phyloP scores from a whole-genome alignment of 139 green algal species.

The Chlorella sp. region DNA sequence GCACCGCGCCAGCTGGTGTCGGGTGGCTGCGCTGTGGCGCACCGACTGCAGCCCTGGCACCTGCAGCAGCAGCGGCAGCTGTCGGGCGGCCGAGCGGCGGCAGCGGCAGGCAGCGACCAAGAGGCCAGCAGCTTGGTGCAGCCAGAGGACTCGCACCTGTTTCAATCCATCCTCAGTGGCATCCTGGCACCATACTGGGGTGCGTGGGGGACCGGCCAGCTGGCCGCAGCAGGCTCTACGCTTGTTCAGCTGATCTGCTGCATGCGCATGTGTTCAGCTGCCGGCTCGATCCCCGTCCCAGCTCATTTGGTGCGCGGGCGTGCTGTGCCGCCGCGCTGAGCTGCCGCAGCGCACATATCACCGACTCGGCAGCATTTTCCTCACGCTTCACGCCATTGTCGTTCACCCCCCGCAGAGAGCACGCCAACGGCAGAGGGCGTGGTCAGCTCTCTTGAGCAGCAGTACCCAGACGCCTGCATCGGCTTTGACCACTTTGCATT shows the following conservation, averaged over 20 bases:
- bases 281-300: too few species aligned
- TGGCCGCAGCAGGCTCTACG: too few species aligned
- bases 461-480: slow-evolving; percentile 5
- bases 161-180: slow-evolving; percentile 32
- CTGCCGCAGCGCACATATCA: too few species aligned
- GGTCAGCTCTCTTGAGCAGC: slow-evolving; percentile 23
- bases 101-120: neutral
- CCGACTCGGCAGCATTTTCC: too few species aligned
- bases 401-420: slow-evolving; percentile 14
- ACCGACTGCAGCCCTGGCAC: neutral
- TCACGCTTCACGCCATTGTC: too few species aligned
- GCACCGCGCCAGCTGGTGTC: too few species aligned
- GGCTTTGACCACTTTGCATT: slow-evolving; percentile 59
- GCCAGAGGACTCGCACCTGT: slow-evolving; percentile 11
- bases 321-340: too few species aligned
- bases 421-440: slow-evolving; percentile 45
- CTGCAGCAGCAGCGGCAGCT: neutral
- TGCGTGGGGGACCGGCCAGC: neutral
- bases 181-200: slow-evolving; percentile 53
- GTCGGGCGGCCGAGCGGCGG: too few species aligned
- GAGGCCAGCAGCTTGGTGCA: neutral
- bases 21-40: too few species aligned
- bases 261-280: too few species aligned
- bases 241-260: too few species aligned
- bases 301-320: too few species aligned